Percentiles rank a stretch among this genome's conserved stretches.
Evolutionary conservation across 1,284 basidiomycete species (phyloP).

Genomic region (Tremellales sp.): DNA sequence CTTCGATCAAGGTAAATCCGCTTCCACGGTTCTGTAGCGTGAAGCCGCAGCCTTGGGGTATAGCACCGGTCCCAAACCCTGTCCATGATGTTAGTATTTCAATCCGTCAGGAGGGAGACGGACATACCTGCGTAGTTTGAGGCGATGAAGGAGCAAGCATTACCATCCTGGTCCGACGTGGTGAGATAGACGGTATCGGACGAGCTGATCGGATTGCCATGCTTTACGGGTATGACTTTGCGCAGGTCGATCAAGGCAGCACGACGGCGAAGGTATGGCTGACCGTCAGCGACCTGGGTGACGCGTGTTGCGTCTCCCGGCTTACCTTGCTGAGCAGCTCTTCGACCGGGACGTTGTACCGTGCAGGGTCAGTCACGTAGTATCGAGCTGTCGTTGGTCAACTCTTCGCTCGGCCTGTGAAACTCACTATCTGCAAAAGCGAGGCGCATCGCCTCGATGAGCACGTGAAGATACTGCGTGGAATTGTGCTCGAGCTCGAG

Average conservation of each 20-base stretch:
- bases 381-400: slow-evolving; percentile 55
- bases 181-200: slow-evolving; percentile 94
- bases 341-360: slow-evolving; percentile 67
- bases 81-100: slow-evolving; percentile 27
- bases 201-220: slow-evolving; percentile 54
- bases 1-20: slow-evolving; percentile 72
- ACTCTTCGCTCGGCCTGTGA: not conserved
- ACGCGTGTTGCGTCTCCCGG: not conserved
- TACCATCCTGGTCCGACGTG: slow-evolving; percentile 81
- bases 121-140: slow-evolving; percentile 76
- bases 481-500: slow-evolving; percentile 82
- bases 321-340: slow-evolving; percentile 72
- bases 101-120: not conserved
- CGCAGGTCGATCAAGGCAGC: slow-evolving; percentile 71
- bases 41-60: slow-evolving; percentile 90
- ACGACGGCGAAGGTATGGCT: slow-evolving; percentile 77
- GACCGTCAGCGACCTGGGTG: too few relatives aligned
- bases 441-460: slow-evolving; percentile 62
- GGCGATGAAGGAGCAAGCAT: slow-evolving; percentile 85
- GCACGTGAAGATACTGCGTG: slow-evolving; percentile 75
- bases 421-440: slow-evolving; percentile 28
- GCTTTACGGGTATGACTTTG: slow-evolving; percentile 63
- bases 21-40: slow-evolving; percentile 91
- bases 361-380: slow-evolving; percentile 82
- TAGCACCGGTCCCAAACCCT: slow-evolving; percentile 59